phyloP scores from a whole-genome alignment of 108 stramenopile species.

The Discostella pseudostelligera region DNA sequence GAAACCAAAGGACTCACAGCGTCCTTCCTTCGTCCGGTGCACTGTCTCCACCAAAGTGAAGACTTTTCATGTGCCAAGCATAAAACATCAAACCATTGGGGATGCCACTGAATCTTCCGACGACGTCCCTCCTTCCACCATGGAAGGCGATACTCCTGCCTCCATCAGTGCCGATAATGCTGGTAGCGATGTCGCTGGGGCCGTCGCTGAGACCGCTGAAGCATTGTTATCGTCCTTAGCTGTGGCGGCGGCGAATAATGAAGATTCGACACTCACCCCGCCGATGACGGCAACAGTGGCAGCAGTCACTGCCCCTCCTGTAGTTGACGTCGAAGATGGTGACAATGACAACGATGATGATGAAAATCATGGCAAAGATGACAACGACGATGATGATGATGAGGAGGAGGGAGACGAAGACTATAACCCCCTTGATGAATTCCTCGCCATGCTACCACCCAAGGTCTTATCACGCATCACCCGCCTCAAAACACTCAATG shows the following conservation, averaged over 20 bases:
- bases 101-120: background rate
- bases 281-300: background rate
- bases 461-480: conserved; percentile 58
- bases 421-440: conserved; percentile 12
- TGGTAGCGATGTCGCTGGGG: background rate
- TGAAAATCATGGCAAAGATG: background rate
- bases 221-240: background rate
- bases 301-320: background rate
- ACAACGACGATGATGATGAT: conserved; percentile 2
- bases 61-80: too few relatives aligned
- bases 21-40: too few relatives aligned
- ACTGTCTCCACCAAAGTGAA: conserved; percentile 1
- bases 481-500: conserved; percentile 58
- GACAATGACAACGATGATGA: conserved; percentile 12
- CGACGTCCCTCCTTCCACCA: background rate
- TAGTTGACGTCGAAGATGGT: too few relatives aligned
- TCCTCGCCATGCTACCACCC: conserved; percentile 52
- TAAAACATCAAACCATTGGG: conserved; percentile 5
- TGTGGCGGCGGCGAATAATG: background rate
- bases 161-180: background rate
- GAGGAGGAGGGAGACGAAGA: background rate
- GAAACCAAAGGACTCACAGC: too few relatives aligned
- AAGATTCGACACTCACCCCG: too few relatives aligned
- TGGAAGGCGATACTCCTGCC: background rate
- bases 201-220: background rate